Evolutionary conservation across 129 eudicot genomes (phyloP).

Genomic region (Lonicera japonica): DNA sequence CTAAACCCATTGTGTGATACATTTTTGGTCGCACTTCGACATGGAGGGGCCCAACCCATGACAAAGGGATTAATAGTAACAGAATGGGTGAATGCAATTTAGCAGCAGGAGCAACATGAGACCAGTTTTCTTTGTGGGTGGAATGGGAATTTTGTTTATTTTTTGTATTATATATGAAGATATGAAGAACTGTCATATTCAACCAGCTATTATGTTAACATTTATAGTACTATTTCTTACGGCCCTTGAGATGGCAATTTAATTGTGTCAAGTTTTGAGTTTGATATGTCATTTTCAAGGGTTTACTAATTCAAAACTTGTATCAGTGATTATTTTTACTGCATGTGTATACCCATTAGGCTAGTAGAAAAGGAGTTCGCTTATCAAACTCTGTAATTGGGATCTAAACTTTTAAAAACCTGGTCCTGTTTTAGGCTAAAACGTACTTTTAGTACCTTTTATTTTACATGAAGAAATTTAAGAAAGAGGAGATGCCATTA

Average conservation of each 20-base stretch:
- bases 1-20: not conserved
- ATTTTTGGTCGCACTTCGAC: not conserved
- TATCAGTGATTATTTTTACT: not conserved
- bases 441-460: too few relatives aligned
- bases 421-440: too few relatives aligned
- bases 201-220: conserved; percentile 1
- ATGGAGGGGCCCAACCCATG: conserved; percentile 3
- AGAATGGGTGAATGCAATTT: conserved; percentile 11
- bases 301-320: too few relatives aligned
- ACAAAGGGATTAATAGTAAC: not conserved
- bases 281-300: not conserved
- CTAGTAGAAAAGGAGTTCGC: too few relatives aligned
- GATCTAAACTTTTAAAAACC: too few relatives aligned
- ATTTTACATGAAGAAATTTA: too few relatives aligned
- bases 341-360: not conserved
- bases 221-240: too few relatives aligned
- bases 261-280: conserved; percentile 7
- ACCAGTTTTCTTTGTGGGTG: not conserved
- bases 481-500: too few relatives aligned
- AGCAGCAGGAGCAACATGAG: not conserved
- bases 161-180: not conserved
- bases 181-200: conserved; percentile 8
- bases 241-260: too few relatives aligned
- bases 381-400: too few relatives aligned
- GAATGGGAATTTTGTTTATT: not conserved